phyloP scores from a whole-genome alignment of 2,329 filamentous ascomycete species.

The Neonectria magnoliae region DNA sequence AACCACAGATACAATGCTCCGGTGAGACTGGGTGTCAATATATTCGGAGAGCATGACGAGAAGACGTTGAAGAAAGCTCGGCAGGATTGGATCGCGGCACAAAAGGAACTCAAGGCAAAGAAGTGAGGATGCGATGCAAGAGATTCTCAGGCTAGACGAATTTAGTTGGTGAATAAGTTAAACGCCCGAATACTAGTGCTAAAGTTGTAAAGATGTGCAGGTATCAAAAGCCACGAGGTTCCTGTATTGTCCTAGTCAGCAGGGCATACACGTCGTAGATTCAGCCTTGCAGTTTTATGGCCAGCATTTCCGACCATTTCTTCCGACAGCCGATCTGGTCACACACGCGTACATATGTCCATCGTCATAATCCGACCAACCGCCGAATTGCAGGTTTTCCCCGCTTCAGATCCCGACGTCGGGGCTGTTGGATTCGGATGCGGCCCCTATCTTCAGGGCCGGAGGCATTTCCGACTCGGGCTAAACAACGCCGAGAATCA shows the following conservation, averaged over 20 bases:
- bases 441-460: not conserved
- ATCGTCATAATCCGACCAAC: not conserved
- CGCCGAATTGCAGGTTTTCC: not conserved
- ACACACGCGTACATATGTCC: not conserved
- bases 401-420: not conserved
- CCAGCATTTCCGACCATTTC: not conserved
- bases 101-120: conserved; percentile 17
- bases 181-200: not conserved
- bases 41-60: conserved; percentile 26
- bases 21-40: conserved; percentile 21
- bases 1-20: conserved; percentile 27
- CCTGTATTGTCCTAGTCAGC: not conserved
- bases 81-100: conserved; percentile 23
- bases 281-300: not conserved
- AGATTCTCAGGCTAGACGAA: not conserved
- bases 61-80: conserved; percentile 17
- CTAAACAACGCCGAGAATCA: conserved; percentile 2
- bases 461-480: conserved; percentile 18
- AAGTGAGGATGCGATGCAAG: not conserved
- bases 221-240: not conserved
- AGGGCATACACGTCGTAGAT: not conserved
- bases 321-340: not conserved
- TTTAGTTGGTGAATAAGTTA: not conserved
- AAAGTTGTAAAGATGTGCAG: not conserved
- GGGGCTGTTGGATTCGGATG: not conserved